phyloP scores from a whole-genome alignment of 73 alveolate genomes.

The Stentor coeruleus region DNA sequence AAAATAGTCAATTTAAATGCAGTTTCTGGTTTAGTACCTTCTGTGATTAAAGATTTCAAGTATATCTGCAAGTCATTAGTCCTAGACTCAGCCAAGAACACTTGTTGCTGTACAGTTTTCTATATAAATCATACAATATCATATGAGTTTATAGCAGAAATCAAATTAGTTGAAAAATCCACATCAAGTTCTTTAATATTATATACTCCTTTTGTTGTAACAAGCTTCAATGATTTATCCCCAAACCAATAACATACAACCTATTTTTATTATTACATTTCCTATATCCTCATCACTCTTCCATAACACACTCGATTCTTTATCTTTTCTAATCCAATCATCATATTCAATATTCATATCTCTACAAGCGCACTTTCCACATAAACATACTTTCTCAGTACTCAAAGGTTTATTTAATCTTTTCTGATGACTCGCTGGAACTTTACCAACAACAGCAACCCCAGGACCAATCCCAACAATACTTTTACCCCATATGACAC shows the following conservation, averaged over 20 bases:
- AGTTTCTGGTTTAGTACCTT: not conserved
- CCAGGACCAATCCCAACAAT: not conserved
- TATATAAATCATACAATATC: not conserved
- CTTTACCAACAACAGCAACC: not conserved
- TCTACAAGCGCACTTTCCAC: not conserved
- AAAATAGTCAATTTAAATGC: no score
- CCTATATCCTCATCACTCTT: not conserved
- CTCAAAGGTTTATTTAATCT: not conserved
- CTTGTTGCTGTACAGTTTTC: not conserved
- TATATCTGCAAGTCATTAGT: no score
- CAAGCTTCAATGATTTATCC: not conserved
- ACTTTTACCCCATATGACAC: not conserved
- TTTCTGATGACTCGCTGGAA: not conserved
- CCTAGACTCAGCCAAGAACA: not conserved
- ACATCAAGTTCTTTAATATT: not conserved
- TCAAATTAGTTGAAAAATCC: not conserved
- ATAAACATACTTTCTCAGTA: not conserved
- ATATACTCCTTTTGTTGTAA: not conserved
- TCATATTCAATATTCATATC: not conserved
- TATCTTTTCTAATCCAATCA: not conserved
- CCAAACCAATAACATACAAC: no score
- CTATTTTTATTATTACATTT: not conserved
- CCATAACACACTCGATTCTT: not conserved
- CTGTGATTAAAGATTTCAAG: not conserved
- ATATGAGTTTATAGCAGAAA: not conserved